phyloP scores from a whole-genome alignment of 495 filamentous ascomycete genomes.

The Pyrenula massariospora region DNA sequence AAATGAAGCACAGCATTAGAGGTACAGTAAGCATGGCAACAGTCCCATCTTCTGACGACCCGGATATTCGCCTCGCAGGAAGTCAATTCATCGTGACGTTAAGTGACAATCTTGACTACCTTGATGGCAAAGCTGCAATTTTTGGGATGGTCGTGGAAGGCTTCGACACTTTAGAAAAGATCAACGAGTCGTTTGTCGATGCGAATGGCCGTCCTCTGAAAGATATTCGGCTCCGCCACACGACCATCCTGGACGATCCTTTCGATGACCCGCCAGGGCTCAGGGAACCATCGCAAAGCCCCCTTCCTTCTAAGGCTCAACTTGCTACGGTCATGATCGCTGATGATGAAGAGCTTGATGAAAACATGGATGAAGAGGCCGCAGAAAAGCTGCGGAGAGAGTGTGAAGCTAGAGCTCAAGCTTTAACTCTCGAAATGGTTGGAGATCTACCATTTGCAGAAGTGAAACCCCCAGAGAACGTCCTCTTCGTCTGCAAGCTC shows the following conservation, averaged over 20 bases:
- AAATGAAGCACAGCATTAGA: slow-evolving; percentile 71
- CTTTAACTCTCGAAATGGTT: slow-evolving; percentile 93
- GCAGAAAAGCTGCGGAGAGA: slow-evolving; percentile 74
- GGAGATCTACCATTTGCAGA: slow-evolving; percentile 96
- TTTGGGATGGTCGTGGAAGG: slow-evolving; percentile 93
- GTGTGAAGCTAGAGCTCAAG: slow-evolving; percentile 86
- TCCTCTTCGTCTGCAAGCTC: slow-evolving; percentile 96
- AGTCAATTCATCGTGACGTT: slow-evolving; percentile 89
- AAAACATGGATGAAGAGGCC: slow-evolving; percentile 65
- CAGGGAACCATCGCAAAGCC: slow-evolving; percentile 64
- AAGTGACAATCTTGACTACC: slow-evolving; percentile 73
- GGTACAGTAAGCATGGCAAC: slow-evolving; percentile 95
- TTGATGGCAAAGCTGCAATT: slow-evolving; percentile 85
- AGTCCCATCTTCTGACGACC: slow-evolving; percentile 59
- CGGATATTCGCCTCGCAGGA: slow-evolving; percentile 66
- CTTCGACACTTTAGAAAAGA: slow-evolving; percentile 84
- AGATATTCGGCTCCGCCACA: slow-evolving; percentile 89
- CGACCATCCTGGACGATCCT: slow-evolving; percentile 79
- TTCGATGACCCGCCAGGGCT: slow-evolving; percentile 68
- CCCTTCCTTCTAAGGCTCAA: slow-evolving; percentile 73
- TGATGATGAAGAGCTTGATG: slow-evolving; percentile 73
- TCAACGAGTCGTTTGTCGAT: slow-evolving; percentile 81
- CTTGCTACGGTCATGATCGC: slow-evolving; percentile 82
- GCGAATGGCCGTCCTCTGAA: slow-evolving; percentile 71
- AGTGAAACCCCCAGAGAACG: slow-evolving; percentile 94